phyloP scores from a whole-genome alignment of 371 early-diverging fungal species.

The Furculomyces boomerangus region DNA sequence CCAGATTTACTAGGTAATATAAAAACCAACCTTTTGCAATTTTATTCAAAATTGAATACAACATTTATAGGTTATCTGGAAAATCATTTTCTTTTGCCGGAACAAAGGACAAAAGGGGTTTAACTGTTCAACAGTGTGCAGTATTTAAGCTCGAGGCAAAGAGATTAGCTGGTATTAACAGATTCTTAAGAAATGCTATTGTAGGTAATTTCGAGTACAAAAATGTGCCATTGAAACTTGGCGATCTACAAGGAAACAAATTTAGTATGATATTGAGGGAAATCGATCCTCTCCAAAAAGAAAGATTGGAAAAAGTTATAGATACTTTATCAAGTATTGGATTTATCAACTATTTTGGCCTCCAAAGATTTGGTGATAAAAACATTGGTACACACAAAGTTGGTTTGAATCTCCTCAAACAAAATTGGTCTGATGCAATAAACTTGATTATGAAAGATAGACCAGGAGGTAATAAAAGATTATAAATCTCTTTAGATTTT shows the following conservation, averaged over 20 bases:
- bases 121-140: constrained; percentile 84
- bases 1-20: constrained; percentile 20
- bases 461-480: constrained; percentile 18
- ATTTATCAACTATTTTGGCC: constrained; percentile 97
- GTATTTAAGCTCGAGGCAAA: constrained; percentile 40
- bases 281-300: constrained; percentile 14
- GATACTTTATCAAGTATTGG: constrained; percentile 42
- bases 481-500: neutral
- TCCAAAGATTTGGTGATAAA: constrained; percentile 95
- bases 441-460: constrained; percentile 66
- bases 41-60: neutral
- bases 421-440: constrained; percentile 54
- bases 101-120: constrained; percentile 94
- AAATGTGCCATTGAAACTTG: constrained; percentile 42
- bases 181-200: constrained; percentile 28
- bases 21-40: neutral
- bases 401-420: constrained; percentile 63
- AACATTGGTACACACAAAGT: constrained; percentile 67
- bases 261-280: constrained; percentile 57
- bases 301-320: constrained; percentile 34
- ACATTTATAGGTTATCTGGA: constrained; percentile 1
- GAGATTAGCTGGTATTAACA: constrained; percentile 33
- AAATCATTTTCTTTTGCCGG: constrained; percentile 79
- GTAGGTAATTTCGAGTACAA: constrained; percentile 60
- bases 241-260: constrained; percentile 76